Base-by-base conservation (phyloP, 768 basidiomycete genomes). In the Leucocoprinus sp. region DNA sequence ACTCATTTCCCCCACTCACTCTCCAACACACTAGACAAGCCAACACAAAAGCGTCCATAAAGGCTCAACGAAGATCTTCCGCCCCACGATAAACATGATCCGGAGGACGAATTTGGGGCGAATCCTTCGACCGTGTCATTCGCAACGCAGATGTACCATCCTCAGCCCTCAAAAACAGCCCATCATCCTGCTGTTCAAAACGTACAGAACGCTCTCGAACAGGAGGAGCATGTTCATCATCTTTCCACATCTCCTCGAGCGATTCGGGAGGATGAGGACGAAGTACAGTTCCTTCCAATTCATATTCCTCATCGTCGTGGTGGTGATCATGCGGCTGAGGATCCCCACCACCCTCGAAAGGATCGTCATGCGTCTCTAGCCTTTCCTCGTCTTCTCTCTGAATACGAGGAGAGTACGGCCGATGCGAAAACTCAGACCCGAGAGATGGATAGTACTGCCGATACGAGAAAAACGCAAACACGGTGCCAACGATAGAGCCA, bases 391-490 rank as follows among this genome's bases (percentile, higher is more conserved):
- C 69, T 31, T 69, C 71, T 27, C 67, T 71, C 34, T 66, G 64
- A 48, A 79, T 74, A 33, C 85, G 80, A 14, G 87, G 84, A 4
- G 80, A 67, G 58, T 84, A 76, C 0, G 89, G 85, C n/a, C 69
- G 70, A 56, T 91, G 83, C 2, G 77, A 79, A 27, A 69, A 56
- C 15, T 76, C 68, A 0, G 80, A 78, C 1, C 64, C 57, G n/a
- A 90, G 72, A n/a, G 75, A 67, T 15, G 84, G 86, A 55, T 84
- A 92, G 62, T 91, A 90, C 57, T 88, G 88, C 34, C 85, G 78
- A 62, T 93, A 93, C 12, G 76, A 61, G 54, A 91, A 84, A 64
- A 76, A 84, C 14, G 89, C 69, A 46, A 87, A 65, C 36, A 72
- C 57, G 14, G 85, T 66, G 9, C 93, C 95, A 6, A 97, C 68